A percentile compares a stretch with the other conserved stretches of the same genome.
These are phyloP conservation scores for Sphaerulina vaccinii DNA, from an alignment of 2,329 filamentous ascomycete genomes.

Conservation along the genomic window DNA sequence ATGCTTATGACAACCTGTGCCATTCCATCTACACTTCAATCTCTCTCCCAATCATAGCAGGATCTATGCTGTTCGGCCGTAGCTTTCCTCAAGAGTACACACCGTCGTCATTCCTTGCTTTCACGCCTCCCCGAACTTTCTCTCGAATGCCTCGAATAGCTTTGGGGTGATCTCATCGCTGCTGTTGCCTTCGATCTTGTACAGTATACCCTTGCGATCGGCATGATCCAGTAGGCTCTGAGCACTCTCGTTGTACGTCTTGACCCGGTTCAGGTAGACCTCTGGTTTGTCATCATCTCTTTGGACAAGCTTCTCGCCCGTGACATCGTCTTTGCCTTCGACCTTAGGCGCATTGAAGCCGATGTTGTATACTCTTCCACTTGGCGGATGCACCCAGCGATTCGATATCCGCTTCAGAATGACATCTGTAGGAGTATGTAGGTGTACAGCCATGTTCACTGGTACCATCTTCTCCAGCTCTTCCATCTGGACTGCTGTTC, in stretches of 20 bases:
- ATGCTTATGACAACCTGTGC: neutral
- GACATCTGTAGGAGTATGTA: constrained; percentile 80
- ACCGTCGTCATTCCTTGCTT: neutral
- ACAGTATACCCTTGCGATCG: constrained; percentile 75
- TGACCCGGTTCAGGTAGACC: constrained; percentile 76
- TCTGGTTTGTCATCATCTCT: constrained; percentile 83
- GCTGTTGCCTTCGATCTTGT: constrained; percentile 82
- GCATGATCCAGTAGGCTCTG: constrained; percentile 86
- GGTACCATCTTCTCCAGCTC: constrained; percentile 78
- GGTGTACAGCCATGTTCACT: constrained; percentile 89
- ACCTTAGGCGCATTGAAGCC: constrained; percentile 84
- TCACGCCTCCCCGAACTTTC: constrained; percentile 57
- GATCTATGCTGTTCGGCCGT: neutral
- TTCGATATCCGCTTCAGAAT: constrained; percentile 87
- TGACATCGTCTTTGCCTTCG: constrained; percentile 80
- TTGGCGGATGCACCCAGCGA: constrained; percentile 89
- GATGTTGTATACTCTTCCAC: constrained; percentile 92
- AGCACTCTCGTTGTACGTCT: constrained; percentile 84
- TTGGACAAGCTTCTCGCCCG: constrained; percentile 80
- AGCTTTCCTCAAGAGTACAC: neutral
- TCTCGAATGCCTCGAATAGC: constrained; percentile 78
- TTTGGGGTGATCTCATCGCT: constrained; percentile 96
- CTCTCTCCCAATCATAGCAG: neutral
- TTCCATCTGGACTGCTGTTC: constrained; percentile 75
- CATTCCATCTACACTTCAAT: neutral